A percentile compares a stretch with the other conserved stretches of the same genome.
Evolutionary conservation across 371 early-diverging fungal species (phyloP).

Genomic region (Mortierella sp.): DNA sequence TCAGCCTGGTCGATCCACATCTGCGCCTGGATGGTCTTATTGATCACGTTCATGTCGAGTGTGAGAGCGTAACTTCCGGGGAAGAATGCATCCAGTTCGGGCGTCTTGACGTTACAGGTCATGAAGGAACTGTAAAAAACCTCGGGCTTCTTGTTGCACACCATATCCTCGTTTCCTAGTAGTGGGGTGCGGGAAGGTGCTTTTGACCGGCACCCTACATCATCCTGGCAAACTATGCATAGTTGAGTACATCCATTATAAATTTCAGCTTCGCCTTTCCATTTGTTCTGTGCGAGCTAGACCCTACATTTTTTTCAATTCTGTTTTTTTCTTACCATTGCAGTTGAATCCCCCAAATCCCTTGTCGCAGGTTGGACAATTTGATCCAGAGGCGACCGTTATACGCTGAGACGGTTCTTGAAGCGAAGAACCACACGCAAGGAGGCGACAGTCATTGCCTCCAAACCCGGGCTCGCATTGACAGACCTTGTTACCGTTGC

Average conservation of each 20-base stretch:
- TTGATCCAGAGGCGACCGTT: constrained; percentile 13
- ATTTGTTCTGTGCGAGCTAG: neutral
- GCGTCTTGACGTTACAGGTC: constrained; percentile 35
- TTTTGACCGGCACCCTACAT: constrained; percentile 41
- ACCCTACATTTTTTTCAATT: neutral
- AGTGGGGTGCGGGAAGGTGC: constrained; percentile 37
- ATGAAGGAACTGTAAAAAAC: constrained; percentile 41
- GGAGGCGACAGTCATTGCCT: constrained; percentile 41
- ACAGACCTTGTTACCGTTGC: constrained; percentile 26
- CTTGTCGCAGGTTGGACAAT: constrained; percentile 35
- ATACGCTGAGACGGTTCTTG: constrained; percentile 38
- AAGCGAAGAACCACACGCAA: constrained; percentile 45
- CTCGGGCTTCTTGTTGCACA: constrained; percentile 57
- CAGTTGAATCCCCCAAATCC: constrained; percentile 58
- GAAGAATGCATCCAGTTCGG: constrained; percentile 30
- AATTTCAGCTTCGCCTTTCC: neutral
- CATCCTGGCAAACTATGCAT: constrained; percentile 37
- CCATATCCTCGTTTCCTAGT: constrained; percentile 48
- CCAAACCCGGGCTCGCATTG: constrained; percentile 51
- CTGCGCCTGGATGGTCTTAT: constrained; percentile 40
- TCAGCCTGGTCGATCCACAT: constrained; percentile 37
- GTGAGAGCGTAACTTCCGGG: constrained; percentile 41
- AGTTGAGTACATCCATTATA: neutral
- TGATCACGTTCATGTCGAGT: constrained; percentile 26
- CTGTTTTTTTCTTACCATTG: constrained; percentile 33